These are phyloP conservation scores for Microascus cirrosus DNA, from an alignment of 2,329 filamentous ascomycete species.

Conservation along the genomic window DNA sequence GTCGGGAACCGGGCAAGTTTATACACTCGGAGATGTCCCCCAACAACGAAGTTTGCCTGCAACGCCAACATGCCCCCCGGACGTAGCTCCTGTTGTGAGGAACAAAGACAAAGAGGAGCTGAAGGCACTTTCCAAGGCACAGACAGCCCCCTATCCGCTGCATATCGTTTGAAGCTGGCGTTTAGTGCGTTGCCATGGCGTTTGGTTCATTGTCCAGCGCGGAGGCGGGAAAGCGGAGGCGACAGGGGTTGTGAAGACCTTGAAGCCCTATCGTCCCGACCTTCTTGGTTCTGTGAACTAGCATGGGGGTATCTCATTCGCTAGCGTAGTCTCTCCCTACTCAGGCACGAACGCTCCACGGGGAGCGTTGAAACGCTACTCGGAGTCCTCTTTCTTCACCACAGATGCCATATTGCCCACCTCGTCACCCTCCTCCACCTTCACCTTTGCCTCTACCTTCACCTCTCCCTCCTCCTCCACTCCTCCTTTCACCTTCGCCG, in stretches of 20 bases:
- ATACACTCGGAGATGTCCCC: background rate
- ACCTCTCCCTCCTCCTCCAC: constrained; percentile 25
- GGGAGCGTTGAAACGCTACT: background rate
- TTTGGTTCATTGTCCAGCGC: background rate
- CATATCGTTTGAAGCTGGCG: background rate
- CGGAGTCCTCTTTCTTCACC: constrained; percentile 5
- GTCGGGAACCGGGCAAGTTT: background rate
- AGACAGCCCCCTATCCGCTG: background rate
- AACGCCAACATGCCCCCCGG: too few relatives aligned
- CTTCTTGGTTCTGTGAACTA: too few relatives aligned
- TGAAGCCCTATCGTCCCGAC: too few relatives aligned
- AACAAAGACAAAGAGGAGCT: background rate
- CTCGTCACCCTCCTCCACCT: constrained; percentile 3
- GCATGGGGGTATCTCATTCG: background rate
- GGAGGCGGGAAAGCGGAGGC: too few relatives aligned
- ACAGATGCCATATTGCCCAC: background rate
- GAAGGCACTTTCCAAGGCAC: background rate
- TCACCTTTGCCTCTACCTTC: constrained; percentile 17
- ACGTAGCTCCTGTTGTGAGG: background rate
- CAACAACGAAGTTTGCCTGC: too few relatives aligned
- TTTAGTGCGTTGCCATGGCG: background rate
- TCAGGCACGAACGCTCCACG: background rate
- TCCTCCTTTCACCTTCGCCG: constrained; percentile 13
- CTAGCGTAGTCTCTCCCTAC: background rate
- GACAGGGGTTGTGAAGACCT: too few relatives aligned